These are phyloP conservation scores for Fomitopsis betulina DNA, from an alignment of 1,284 basidiomycete species.

Conservation along the genomic window DNA sequence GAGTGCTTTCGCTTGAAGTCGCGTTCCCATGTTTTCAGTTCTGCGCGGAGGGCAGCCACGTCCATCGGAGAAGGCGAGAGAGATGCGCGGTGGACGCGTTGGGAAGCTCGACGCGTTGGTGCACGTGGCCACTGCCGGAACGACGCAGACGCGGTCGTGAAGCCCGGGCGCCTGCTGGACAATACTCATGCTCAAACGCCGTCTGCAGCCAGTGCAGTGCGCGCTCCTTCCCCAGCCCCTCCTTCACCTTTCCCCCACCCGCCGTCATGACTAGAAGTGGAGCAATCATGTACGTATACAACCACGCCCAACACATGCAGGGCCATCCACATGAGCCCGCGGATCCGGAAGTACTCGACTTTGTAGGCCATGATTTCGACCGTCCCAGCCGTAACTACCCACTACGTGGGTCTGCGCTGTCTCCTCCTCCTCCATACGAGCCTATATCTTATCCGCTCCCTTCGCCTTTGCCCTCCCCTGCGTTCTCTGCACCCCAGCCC, in stretches of 20 bases:
- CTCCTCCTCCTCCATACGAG: constrained; percentile 9
- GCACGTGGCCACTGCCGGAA: constrained; percentile 5
- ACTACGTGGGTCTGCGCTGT: constrained; percentile 4
- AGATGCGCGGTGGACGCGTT: constrained; percentile 4
- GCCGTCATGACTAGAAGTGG: background rate
- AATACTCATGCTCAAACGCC: constrained; percentile 2
- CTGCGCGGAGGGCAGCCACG: constrained; percentile 54
- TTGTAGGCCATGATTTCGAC: constrained; percentile 1
- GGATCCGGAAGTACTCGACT: constrained; percentile 5
- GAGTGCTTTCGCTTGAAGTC: constrained; percentile 59
- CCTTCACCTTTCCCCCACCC: background rate
- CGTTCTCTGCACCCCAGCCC: constrained; percentile 10
- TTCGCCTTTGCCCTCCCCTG: constrained; percentile 8
- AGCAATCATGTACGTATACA: constrained; percentile 1
- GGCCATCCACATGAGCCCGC: background rate
- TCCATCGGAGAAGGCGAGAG: constrained; percentile 29
- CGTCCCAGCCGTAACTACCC: constrained; percentile 4
- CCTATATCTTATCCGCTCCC: constrained; percentile 12
- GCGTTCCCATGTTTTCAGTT: constrained; percentile 84
- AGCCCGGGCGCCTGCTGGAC: constrained; percentile 3
- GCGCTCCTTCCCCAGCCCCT: background rate
- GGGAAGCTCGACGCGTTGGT: constrained; percentile 6
- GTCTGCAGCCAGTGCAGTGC: background rate
- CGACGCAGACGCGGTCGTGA: background rate
- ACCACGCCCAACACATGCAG: background rate